Evolutionary conservation across 2,329 filamentous ascomycete genomes (phyloP).

Genomic region (Penicillium expansum): DNA sequence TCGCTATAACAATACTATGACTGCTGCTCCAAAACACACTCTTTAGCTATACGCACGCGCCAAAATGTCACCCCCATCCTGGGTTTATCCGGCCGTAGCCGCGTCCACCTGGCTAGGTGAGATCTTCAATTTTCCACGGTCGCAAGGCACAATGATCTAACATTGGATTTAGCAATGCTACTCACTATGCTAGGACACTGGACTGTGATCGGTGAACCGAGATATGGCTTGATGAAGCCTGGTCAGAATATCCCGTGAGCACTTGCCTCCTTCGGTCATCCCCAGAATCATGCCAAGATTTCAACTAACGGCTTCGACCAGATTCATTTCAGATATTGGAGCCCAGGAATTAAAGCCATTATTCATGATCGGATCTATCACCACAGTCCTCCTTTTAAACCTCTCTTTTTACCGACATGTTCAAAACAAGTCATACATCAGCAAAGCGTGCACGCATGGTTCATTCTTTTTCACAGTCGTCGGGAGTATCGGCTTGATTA

Average conservation of each 20-base stretch:
- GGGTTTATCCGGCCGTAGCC: constrained; percentile 18
- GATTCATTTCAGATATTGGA: constrained; percentile 21
- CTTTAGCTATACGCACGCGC: neutral
- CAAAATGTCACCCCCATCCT: constrained; percentile 10
- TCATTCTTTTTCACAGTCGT: constrained; percentile 18
- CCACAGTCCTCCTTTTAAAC: constrained; percentile 17
- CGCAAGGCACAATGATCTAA: neutral
- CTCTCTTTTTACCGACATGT: constrained; percentile 20
- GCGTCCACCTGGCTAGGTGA: constrained; percentile 21
- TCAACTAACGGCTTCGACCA: neutral
- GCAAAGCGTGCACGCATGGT: constrained; percentile 13
- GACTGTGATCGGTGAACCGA: constrained; percentile 16
- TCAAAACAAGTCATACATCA: constrained; percentile 16
- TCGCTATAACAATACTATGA: constrained; percentile 10
- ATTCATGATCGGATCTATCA: constrained; percentile 18
- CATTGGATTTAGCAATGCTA: constrained; percentile 13
- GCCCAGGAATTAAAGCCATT: constrained; percentile 17
- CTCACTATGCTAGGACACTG: constrained; percentile 18
- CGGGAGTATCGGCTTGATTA: constrained; percentile 16
- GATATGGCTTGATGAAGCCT: constrained; percentile 19
- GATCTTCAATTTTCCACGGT: neutral
- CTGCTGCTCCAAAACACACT: neutral
- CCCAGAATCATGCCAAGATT: neutral
- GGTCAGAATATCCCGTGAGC: constrained; percentile 21
- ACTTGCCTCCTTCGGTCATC: neutral